Percentiles rank a stretch among this genome's conserved stretches.
Evolutionary conservation across 805 yeast genomes (phyloP).

Genomic region (Nakazawaea ishiwadae): DNA sequence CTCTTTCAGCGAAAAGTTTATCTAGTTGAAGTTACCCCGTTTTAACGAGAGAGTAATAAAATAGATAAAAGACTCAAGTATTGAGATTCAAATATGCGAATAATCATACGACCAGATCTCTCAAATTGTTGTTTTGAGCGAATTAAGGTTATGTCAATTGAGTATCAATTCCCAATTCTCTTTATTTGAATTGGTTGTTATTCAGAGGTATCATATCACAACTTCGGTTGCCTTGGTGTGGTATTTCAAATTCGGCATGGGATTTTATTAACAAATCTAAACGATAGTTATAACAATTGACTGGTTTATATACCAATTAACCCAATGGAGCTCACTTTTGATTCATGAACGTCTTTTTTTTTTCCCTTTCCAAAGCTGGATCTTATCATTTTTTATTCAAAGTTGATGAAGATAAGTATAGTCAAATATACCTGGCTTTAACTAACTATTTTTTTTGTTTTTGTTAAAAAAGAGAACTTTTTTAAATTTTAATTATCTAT

Average conservation of each 20-base stretch:
- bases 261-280: constrained; percentile 44
- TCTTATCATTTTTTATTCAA: constrained; percentile 15
- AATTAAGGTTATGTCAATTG: too few species aligned
- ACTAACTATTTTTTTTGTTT: constrained; percentile 30
- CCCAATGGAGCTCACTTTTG: constrained; percentile 89
- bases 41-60: too few species aligned
- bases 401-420: constrained; percentile 35
- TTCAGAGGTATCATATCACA: constrained; percentile 4
- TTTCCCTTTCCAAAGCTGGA: constrained; percentile 19
- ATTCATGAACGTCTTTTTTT: constrained; percentile 49
- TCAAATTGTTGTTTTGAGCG: too few species aligned
- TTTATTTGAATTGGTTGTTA: constrained; percentile 2
- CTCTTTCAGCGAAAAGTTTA: too few species aligned
- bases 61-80: too few species aligned
- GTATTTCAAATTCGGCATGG: constrained; percentile 51
- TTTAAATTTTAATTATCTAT: constrained; percentile 4
- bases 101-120: too few species aligned
- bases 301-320: constrained; percentile 26
- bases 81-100: too few species aligned
- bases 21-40: too few species aligned
- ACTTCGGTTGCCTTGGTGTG: constrained; percentile 14
- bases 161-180: not conserved
- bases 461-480: constrained; percentile 14
- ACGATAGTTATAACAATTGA: constrained; percentile 77
- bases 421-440: constrained; percentile 59